Conservation (phyloP, 2,329 filamentous ascomycete genomes). For the Fonsecaea multimorphosa region DNA sequence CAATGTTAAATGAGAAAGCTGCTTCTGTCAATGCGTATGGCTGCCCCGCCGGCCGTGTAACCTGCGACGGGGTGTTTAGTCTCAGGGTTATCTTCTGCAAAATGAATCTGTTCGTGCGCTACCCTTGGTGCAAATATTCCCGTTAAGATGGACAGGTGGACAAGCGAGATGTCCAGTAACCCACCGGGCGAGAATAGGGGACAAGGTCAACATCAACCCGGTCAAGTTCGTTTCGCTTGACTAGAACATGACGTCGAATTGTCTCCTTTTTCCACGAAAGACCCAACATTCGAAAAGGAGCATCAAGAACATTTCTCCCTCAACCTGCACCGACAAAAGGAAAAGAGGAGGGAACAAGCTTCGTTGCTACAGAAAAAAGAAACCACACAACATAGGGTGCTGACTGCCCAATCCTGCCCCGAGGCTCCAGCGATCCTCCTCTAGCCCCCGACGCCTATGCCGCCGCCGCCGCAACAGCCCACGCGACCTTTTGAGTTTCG, state of each 20-base stretch:
- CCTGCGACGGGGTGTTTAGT: background rate
- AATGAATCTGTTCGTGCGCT: background rate
- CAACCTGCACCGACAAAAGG: background rate
- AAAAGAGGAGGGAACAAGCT: background rate
- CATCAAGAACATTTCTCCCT: slow-evolving; percentile 14
- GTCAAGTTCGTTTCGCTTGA: slow-evolving; percentile 33
- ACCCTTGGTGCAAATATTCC: background rate
- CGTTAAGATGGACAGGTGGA: background rate
- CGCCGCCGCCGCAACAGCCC: background rate
- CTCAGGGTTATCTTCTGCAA: background rate
- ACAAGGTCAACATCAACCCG: slow-evolving; percentile 6
- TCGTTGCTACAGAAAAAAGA: background rate
- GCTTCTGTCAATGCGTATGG: slow-evolving; percentile 3
- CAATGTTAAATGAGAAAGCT: background rate
- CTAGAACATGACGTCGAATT: slow-evolving; percentile 30
- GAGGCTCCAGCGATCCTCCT: background rate
- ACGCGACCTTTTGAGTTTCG: slow-evolving; percentile 2
- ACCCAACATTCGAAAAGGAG: slow-evolving; percentile 19
- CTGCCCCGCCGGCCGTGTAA: background rate
- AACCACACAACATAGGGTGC: background rate
- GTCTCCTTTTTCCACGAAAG: slow-evolving; percentile 24
- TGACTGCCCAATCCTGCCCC: background rate
- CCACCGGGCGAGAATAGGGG: slow-evolving; percentile 18
- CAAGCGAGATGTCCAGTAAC: slow-evolving; percentile 19
- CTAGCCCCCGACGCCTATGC: slow-evolving; percentile 1